Conservation (phyloP, 306 rosid species). For the Glycine tomentella region DNA sequence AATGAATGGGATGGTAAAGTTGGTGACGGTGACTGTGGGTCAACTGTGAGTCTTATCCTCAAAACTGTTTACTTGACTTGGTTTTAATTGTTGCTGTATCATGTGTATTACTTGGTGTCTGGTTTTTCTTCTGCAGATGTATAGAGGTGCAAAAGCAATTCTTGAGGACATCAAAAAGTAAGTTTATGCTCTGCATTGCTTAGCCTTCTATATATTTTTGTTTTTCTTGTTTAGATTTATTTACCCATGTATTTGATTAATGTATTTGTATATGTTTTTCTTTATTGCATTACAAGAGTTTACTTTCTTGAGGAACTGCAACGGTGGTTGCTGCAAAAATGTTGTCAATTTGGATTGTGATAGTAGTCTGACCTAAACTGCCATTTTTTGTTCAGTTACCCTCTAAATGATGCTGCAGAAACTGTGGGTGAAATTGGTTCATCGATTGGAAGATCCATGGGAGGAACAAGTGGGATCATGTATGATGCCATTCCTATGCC, state of each 20-base stretch:
- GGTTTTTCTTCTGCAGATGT: slow-evolving; percentile 68
- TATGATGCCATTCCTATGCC: slow-evolving; percentile 51
- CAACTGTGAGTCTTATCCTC: slow-evolving; percentile 72
- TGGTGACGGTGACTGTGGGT: slow-evolving; percentile 99
- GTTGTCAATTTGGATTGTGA: slow-evolving; percentile 38
- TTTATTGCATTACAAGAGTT: slow-evolving; percentile 12
- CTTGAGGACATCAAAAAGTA: slow-evolving; percentile 83
- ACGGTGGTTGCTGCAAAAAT: slow-evolving; percentile 33
- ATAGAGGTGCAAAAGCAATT: slow-evolving; percentile 83
- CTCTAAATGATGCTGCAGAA: slow-evolving; percentile 91
- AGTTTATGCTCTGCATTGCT: slow-evolving; percentile 46
- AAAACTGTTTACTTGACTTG: slow-evolving; percentile 20
- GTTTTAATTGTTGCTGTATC: slow-evolving; percentile 33
- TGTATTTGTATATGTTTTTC: slow-evolving; percentile 10
- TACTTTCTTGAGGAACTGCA: slow-evolving; percentile 6
- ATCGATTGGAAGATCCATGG: slow-evolving; percentile 86
- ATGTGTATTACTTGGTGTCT: slow-evolving; percentile 42
- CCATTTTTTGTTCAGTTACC: slow-evolving; percentile 69
- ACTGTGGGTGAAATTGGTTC: slow-evolving; percentile 86
- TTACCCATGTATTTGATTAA: slow-evolving; percentile 22
- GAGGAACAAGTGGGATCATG: slow-evolving; percentile 97
- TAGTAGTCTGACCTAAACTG: slow-evolving; percentile 47
- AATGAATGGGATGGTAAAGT: slow-evolving; percentile 97
- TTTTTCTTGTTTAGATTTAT: slow-evolving; percentile 17
- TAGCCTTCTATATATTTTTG: slow-evolving; percentile 32